Conservation (phyloP, 257 asterid genomes). For the Misopates orontium region DNA sequence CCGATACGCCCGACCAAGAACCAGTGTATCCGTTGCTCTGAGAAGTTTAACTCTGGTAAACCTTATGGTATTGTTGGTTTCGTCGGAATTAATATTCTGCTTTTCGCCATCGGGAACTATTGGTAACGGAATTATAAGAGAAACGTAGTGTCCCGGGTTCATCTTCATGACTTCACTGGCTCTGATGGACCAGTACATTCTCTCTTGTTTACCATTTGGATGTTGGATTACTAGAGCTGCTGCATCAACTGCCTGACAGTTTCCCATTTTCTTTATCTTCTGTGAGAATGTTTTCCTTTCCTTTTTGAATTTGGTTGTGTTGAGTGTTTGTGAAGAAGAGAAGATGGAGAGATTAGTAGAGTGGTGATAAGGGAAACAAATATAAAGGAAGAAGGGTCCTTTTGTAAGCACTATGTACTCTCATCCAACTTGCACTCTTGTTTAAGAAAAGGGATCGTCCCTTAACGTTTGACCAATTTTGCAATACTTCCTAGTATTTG, state of each 20-base stretch:
- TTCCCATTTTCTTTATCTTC: constrained; percentile 54
- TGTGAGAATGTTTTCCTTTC: neutral
- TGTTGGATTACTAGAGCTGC: constrained; percentile 70
- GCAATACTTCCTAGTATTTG: no score
- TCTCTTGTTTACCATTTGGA: constrained; percentile 58
- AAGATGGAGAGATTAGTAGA: constrained; percentile 18
- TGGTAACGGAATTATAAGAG: constrained; percentile 52
- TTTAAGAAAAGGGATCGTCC: no score
- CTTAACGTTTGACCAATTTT: no score
- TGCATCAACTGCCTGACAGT: constrained; percentile 70
- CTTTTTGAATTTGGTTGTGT: neutral
- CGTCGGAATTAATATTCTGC: constrained; percentile 22
- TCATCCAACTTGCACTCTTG: constrained; percentile 8
- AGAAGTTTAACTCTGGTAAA: constrained; percentile 69
- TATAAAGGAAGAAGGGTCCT: constrained; percentile 23
- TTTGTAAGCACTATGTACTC: constrained; percentile 11
- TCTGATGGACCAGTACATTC: constrained; percentile 52
- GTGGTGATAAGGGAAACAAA: constrained; percentile 20
- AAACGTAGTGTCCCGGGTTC: constrained; percentile 67
- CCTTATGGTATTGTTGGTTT: constrained; percentile 37
- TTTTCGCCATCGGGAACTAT: constrained; percentile 17
- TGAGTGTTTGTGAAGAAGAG: constrained; percentile 30
- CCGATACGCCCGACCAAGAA: constrained; percentile 64
- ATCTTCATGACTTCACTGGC: constrained; percentile 64
- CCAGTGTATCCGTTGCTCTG: constrained; percentile 52